Conservation (phyloP, 345 rosid genomes). For the Carallia pectinifolia region DNA sequence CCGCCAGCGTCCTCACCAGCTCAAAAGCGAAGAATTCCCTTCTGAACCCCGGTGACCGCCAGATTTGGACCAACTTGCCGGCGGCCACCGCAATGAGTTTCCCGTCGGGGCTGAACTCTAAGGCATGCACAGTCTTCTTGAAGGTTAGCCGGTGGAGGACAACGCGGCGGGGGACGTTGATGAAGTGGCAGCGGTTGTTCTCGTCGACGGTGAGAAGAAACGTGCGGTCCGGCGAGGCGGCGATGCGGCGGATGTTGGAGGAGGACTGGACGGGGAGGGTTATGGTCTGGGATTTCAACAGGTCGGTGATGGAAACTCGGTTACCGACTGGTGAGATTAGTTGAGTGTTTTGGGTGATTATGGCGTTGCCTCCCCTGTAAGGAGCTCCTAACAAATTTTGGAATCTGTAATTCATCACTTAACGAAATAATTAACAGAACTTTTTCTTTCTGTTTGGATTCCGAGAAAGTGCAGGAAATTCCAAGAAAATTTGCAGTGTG, state of each 20-base stretch:
- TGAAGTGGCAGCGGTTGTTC: constrained; percentile 68
- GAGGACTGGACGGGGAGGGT: constrained; percentile 69
- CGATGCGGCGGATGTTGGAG: constrained; percentile 66
- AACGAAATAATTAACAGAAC: not conserved
- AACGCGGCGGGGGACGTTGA: constrained; percentile 71
- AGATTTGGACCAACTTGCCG: constrained; percentile 84
- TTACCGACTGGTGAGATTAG: constrained; percentile 86
- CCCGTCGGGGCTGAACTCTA: constrained; percentile 78
- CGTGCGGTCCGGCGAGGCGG: constrained; percentile 71
- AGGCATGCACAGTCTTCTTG: constrained; percentile 51
- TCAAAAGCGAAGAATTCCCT: constrained; percentile 72
- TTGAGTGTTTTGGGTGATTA: constrained; percentile 56
- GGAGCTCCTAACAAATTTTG: constrained; percentile 89
- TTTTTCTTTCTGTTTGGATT: constrained; percentile 5
- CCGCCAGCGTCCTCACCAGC: constrained; percentile 72
- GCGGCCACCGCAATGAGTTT: constrained; percentile 68
- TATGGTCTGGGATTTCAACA: constrained; percentile 60
- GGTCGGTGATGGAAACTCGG: constrained; percentile 88
- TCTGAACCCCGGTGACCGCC: constrained; percentile 84
- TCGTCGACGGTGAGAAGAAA: constrained; percentile 84
- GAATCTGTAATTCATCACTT: constrained; percentile 72
- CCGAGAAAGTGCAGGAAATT: constrained; percentile 1
- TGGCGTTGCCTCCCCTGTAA: constrained; percentile 82
- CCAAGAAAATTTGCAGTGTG: not conserved
- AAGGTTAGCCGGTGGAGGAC: constrained; percentile 74